These are phyloP conservation scores for Stephania cephalantha DNA, from an alignment of 164 flowering plant genomes.

Conservation along the genomic window DNA sequence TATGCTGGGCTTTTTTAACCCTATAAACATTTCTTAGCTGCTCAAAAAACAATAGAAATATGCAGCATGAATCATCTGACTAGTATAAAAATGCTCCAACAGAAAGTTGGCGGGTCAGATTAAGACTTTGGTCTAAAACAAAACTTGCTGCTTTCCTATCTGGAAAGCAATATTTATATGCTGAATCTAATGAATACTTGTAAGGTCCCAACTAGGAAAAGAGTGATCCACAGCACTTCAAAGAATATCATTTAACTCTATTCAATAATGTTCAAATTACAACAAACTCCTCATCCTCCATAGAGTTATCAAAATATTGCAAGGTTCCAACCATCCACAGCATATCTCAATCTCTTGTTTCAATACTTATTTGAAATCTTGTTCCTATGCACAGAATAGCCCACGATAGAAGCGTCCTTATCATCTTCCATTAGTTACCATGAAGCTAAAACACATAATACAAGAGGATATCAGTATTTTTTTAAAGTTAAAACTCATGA, in stretches of 20 bases:
- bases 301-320: too few relatives aligned
- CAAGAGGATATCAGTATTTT: neutral
- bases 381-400: neutral
- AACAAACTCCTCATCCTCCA: too few relatives aligned
- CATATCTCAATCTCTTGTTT: too few relatives aligned
- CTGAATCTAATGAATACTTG: too few relatives aligned
- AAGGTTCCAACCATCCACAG: too few relatives aligned
- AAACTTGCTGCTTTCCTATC: neutral
- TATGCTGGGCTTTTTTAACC: too few relatives aligned
- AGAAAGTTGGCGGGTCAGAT: neutral
- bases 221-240: too few relatives aligned
- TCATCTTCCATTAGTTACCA: neutral
- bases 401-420: neutral
- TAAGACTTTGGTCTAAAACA: neutral
- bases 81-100: neutral
- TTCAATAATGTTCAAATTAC: too few relatives aligned
- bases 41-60: too few relatives aligned
- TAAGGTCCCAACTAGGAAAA: too few relatives aligned
- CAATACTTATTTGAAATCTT: neutral
- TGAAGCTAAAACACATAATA: neutral
- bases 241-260: too few relatives aligned
- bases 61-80: neutral
- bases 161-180: neutral
- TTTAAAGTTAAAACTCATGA: too few relatives aligned
- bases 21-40: neutral